Conservation (phyloP, 2,329 filamentous ascomycete species). For the Immersiporthe knoxdaviesiana region DNA sequence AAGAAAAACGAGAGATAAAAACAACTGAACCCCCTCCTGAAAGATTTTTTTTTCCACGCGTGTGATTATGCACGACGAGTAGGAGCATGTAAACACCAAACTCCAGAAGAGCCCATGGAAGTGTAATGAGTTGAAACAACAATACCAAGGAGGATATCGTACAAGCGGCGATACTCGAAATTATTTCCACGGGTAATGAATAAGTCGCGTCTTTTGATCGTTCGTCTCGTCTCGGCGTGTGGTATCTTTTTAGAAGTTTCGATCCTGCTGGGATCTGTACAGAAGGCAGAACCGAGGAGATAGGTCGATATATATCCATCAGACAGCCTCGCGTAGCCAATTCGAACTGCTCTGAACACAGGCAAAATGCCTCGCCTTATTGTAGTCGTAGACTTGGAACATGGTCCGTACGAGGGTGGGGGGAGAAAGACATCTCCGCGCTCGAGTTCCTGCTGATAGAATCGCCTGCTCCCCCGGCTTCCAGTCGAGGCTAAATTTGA, state of each 20-base stretch:
- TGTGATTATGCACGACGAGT: constrained; percentile 24
- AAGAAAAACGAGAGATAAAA: constrained; percentile 14
- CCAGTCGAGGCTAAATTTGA: background rate
- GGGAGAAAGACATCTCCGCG: background rate
- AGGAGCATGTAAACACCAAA: constrained; percentile 16
- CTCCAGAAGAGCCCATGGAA: constrained; percentile 16
- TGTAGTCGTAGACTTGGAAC: background rate
- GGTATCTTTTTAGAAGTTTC: background rate
- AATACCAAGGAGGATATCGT: constrained; percentile 17
- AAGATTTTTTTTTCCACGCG: constrained; percentile 21
- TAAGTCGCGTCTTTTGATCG: constrained; percentile 15
- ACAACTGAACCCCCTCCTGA: constrained; percentile 14
- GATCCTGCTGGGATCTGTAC: background rate
- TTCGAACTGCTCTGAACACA: background rate
- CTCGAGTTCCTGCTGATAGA: background rate
- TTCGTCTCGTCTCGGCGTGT: constrained; percentile 21
- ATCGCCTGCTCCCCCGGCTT: background rate
- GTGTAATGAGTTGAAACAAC: constrained; percentile 18
- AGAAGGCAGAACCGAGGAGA: background rate
- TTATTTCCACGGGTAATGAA: constrained; percentile 11
- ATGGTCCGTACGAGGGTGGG: background rate
- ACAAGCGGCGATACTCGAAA: constrained; percentile 15
- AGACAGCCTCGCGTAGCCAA: background rate
- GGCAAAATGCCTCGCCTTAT: background rate
- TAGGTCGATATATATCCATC: background rate